Percentiles rank a stretch among this genome's conserved stretches.
These are phyloP conservation scores for Chrysoporthe deuterocubensis DNA, from an alignment of 2,329 filamentous ascomycete species.

Conservation along the genomic window DNA sequence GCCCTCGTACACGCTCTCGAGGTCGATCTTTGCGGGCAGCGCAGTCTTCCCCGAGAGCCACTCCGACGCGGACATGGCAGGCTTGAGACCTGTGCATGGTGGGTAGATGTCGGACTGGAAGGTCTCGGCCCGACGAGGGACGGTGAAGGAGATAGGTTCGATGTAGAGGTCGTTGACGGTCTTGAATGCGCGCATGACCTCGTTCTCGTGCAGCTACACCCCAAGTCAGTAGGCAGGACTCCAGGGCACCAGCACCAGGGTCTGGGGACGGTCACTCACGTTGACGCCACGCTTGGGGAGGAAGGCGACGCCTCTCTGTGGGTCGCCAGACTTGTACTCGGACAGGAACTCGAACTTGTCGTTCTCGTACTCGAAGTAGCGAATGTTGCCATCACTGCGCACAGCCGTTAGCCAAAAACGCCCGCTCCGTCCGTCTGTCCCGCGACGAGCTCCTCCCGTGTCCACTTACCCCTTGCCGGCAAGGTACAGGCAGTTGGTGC, in stretches of 20 bases:
- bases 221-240: conserved; percentile 30
- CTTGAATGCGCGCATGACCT: conserved; percentile 95
- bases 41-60: conserved; percentile 87
- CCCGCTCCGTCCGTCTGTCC: not conserved
- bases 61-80: conserved; percentile 78
- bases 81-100: conserved; percentile 77
- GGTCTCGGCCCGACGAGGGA: conserved; percentile 87
- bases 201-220: conserved; percentile 83
- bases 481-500: conserved; percentile 91
- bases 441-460: conserved; percentile 48
- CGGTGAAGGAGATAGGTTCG: conserved; percentile 96
- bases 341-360: conserved; percentile 98
- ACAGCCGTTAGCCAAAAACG: conserved; percentile 24
- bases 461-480: conserved; percentile 87
- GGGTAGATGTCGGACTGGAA: conserved; percentile 98
- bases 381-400: conserved; percentile 90
- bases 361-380: conserved; percentile 97
- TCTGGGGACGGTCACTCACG: conserved; percentile 48
- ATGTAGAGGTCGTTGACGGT: conserved; percentile 94
- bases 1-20: conserved; percentile 90
- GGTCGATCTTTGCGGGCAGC: conserved; percentile 87
- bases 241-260: not conserved
- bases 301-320: conserved; percentile 93
- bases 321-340: conserved; percentile 95
- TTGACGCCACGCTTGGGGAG: conserved; percentile 94